These are phyloP conservation scores for Penicillium freii DNA, from an alignment of 2,329 filamentous ascomycete genomes.

Conservation along the genomic window DNA sequence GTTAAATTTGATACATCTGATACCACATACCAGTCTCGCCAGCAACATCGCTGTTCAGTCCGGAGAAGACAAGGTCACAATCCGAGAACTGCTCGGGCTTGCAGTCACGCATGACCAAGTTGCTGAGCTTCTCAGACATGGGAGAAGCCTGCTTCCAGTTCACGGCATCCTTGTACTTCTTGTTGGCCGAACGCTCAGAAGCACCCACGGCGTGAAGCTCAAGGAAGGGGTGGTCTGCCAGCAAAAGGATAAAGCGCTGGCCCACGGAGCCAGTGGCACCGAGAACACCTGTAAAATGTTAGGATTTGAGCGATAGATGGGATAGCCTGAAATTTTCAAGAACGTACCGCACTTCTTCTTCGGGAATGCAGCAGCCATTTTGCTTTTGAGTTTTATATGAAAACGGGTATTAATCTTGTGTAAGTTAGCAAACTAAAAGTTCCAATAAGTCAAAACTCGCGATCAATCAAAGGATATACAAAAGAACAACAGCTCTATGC, in stretches of 20 bases:
- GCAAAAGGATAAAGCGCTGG: constrained; percentile 90
- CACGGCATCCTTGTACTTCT: constrained; percentile 91
- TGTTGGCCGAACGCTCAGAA: constrained; percentile 82
- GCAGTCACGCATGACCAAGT: constrained; percentile 83
- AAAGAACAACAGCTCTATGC: background rate
- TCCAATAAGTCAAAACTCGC: background rate
- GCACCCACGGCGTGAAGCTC: constrained; percentile 85
- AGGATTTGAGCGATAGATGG: constrained; percentile 10
- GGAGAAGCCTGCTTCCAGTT: constrained; percentile 89
- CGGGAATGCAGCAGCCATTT: constrained; percentile 33
- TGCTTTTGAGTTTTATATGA: constrained; percentile 12
- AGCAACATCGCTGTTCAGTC: constrained; percentile 87
- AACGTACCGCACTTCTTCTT: constrained; percentile 44
- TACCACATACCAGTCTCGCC: constrained; percentile 73
- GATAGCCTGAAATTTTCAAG: background rate
- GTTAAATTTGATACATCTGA: background rate
- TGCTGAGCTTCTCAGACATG: constrained; percentile 72
- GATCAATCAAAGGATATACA: background rate
- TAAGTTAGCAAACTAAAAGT: constrained; percentile 3
- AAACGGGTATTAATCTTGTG: constrained; percentile 4
- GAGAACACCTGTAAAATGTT: constrained; percentile 61
- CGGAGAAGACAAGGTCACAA: constrained; percentile 91
- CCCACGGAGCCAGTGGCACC: constrained; percentile 93
- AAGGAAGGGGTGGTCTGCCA: constrained; percentile 83
- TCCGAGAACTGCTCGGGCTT: constrained; percentile 77